Conservation (phyloP, 257 asterid genomes). For the Gynochthodes officinalis region DNA sequence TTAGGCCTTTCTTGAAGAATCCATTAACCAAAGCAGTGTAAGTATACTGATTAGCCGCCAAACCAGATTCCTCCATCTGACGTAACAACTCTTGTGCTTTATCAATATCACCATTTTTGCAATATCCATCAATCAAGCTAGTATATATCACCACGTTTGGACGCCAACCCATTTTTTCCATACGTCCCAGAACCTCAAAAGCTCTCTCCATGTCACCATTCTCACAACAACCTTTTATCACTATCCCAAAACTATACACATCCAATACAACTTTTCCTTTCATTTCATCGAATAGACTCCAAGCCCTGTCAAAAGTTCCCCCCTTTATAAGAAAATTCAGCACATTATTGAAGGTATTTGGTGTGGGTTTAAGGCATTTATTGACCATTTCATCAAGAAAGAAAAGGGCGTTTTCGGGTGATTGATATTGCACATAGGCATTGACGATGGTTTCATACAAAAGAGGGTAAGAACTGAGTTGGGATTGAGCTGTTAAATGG, state of each 20-base stretch:
- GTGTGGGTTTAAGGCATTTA: conserved; percentile 40
- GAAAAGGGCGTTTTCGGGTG: conserved; percentile 33
- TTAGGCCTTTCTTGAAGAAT: conserved; percentile 47
- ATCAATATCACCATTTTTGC: conserved; percentile 46
- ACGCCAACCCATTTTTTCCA: conserved; percentile 40
- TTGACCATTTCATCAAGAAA: conserved; percentile 48
- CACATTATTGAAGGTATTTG: conserved; percentile 45
- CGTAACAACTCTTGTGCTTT: conserved; percentile 49
- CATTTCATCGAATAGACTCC: conserved; percentile 43
- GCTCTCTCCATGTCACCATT: conserved; percentile 44
- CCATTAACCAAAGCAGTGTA: conserved; percentile 65
- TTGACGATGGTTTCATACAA: conserved; percentile 51
- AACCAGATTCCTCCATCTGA: conserved; percentile 45
- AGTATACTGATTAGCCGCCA: conserved; percentile 64
- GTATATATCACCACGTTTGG: conserved; percentile 71
- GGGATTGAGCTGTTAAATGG: conserved; percentile 30
- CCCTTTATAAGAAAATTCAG: conserved; percentile 39
- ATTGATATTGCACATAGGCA: conserved; percentile 43
- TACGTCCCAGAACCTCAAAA: conserved; percentile 38
- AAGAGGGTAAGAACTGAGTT: conserved; percentile 22
- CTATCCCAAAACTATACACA: conserved; percentile 63
- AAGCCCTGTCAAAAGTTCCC: conserved; percentile 33
- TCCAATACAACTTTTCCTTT: conserved; percentile 37
- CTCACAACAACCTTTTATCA: conserved; percentile 71
- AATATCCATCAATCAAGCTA: conserved; percentile 67